phyloP scores from a whole-genome alignment of 164 flowering plant genomes.

The Nymphaea thermarum region DNA sequence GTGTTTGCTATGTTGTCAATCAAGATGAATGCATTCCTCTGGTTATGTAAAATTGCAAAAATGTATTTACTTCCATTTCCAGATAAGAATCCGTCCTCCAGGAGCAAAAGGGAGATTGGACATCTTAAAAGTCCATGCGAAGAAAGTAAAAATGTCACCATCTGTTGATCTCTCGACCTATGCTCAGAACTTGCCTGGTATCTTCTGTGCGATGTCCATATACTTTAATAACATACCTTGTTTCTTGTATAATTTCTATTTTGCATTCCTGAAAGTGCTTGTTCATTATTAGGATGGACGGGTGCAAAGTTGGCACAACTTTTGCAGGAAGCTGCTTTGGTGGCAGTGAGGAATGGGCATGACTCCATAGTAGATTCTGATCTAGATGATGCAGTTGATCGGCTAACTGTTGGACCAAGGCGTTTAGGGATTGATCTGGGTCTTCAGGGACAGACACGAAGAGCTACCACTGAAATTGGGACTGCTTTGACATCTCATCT shows the following conservation, averaged over 20 bases:
- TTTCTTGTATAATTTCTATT: background rate
- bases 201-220: background rate
- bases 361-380: conserved; percentile 59
- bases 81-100: conserved; percentile 89
- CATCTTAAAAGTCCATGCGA: conserved; percentile 86
- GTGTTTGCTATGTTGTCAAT: background rate
- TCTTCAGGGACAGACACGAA: conserved; percentile 84
- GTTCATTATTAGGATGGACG: conserved; percentile 60
- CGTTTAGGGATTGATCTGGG: conserved; percentile 70
- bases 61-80: conserved; percentile 1
- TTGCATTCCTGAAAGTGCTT: background rate
- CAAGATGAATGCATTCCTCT: no score
- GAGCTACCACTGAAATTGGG: conserved; percentile 89
- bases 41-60: no score
- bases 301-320: conserved; percentile 94
- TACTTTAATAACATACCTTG: background rate
- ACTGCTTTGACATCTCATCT: conserved; percentile 82
- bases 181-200: conserved; percentile 92
- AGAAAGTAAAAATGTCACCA: conserved; percentile 84
- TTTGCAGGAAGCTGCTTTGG: conserved; percentile 93
- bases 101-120: conserved; percentile 81
- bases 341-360: conserved; percentile 82
- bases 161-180: conserved; percentile 73
- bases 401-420: conserved; percentile 89
- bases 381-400: conserved; percentile 89